Conservation (phyloP, 495 filamentous ascomycete species). For the Tetracladium setigerum region DNA sequence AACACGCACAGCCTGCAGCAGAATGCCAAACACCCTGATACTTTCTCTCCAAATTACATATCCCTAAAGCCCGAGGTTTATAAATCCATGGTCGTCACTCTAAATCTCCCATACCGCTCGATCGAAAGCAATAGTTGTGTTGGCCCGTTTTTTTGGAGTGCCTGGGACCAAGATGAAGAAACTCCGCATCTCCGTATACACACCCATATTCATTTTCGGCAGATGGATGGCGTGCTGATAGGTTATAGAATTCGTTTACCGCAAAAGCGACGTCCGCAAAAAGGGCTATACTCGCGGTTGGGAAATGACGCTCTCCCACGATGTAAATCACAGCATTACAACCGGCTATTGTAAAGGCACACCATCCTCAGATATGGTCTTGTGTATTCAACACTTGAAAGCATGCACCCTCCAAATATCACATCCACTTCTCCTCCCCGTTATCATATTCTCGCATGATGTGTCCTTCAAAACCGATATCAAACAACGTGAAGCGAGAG, state of each 20-base stretch:
- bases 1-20: conserved; percentile 35
- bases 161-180: conserved; percentile 41
- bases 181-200: conserved; percentile 42
- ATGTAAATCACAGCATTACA: conserved; percentile 40
- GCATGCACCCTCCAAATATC: conserved; percentile 35
- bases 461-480: conserved; percentile 38
- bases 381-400: conserved; percentile 35
- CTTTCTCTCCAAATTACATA: conserved; percentile 40
- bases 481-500: conserved; percentile 46
- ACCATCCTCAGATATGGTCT: conserved; percentile 36
- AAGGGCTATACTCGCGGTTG: conserved; percentile 49
- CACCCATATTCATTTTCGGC: not conserved
- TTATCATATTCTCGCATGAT: conserved; percentile 45
- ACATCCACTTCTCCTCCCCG: conserved; percentile 46
- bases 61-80: conserved; percentile 34
- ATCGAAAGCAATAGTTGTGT: conserved; percentile 44
- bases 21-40: conserved; percentile 40
- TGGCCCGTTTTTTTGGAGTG: conserved; percentile 49
- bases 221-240: not conserved
- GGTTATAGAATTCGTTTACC: conserved; percentile 41
- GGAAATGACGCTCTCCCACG: conserved; percentile 51
- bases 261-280: conserved; percentile 50
- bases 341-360: conserved; percentile 49
- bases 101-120: conserved; percentile 41
- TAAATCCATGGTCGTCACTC: conserved; percentile 30